Percentiles rank a stretch among this genome's conserved stretches.
These are phyloP conservation scores for Suillus americanus DNA, from an alignment of 768 basidiomycete genomes.

Conservation along the genomic window DNA sequence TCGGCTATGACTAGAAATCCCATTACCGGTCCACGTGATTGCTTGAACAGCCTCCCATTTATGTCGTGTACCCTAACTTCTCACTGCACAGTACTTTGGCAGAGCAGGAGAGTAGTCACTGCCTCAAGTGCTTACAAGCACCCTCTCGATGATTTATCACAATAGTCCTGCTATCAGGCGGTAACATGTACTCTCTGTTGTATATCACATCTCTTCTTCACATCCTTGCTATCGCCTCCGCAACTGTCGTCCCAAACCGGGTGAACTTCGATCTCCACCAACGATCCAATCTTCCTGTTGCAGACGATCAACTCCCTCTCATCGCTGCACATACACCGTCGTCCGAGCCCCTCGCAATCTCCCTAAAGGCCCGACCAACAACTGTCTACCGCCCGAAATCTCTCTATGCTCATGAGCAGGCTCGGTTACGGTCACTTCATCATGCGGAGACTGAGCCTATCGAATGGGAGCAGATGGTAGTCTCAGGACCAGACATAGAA, in stretches of 20 bases:
- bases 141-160: neutral
- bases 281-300: slow-evolving; percentile 1
- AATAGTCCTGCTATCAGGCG: neutral
- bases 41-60: neutral
- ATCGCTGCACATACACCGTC: slow-evolving; percentile 12
- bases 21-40: neutral
- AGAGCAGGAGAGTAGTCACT: neutral
- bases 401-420: slow-evolving; percentile 46
- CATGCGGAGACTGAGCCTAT: slow-evolving; percentile 49
- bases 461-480: slow-evolving; percentile 66
- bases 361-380: slow-evolving; percentile 44
- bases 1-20: too few species aligned
- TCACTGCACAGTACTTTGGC: neutral
- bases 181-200: neutral
- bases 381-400: slow-evolving; percentile 63
- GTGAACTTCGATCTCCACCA: neutral
- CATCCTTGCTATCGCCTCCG: neutral
- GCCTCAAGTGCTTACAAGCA: neutral
- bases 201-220: neutral
- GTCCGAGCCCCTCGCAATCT: slow-evolving; percentile 11
- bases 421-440: slow-evolving; percentile 51
- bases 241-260: neutral
- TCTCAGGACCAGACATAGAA: slow-evolving; percentile 74
- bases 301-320: slow-evolving; percentile 4
- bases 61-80: neutral